These are phyloP conservation scores for Echeveria elegans DNA, from an alignment of 164 flowering plant genomes.

Conservation along the genomic window DNA sequence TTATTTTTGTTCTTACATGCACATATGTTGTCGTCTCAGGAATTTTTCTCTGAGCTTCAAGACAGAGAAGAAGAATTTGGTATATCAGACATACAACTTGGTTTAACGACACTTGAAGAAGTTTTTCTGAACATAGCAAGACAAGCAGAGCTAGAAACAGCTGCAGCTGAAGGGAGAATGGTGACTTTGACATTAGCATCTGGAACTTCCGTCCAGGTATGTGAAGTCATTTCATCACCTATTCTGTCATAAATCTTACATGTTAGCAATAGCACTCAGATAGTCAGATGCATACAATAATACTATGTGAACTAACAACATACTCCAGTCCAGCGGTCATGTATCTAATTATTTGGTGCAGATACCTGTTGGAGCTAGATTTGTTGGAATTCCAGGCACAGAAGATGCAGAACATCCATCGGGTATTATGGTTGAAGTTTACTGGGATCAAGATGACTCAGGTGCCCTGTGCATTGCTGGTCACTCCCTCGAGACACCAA, in stretches of 20 bases:
- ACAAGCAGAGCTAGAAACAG: constrained; percentile 85
- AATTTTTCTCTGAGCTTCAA: constrained; percentile 66
- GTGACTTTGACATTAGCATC: constrained; percentile 55
- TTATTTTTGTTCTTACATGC: neutral
- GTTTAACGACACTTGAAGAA: constrained; percentile 93
- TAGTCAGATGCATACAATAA: neutral
- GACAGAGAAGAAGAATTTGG: constrained; percentile 71
- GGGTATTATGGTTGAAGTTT: constrained; percentile 6
- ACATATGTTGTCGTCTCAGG: constrained; percentile 18
- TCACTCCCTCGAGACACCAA: constrained; percentile 54
- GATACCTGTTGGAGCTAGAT: constrained; percentile 71
- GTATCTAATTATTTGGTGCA: constrained; percentile 16
- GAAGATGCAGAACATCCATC: constrained; percentile 28
- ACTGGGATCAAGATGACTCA: constrained; percentile 5
- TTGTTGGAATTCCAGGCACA: neutral
- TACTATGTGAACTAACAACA: neutral
- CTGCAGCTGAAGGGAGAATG: constrained; percentile 61
- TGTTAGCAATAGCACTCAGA: neutral
- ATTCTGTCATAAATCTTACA: neutral
- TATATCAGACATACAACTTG: constrained; percentile 80
- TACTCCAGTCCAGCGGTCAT: neutral
- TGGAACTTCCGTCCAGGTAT: constrained; percentile 53
- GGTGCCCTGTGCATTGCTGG: constrained; percentile 36
- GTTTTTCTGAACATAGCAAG: constrained; percentile 88
- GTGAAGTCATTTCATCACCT: neutral